These are phyloP conservation scores for Metschnikowia dekortorum DNA, from an alignment of 805 yeast species.

Conservation along the genomic window DNA sequence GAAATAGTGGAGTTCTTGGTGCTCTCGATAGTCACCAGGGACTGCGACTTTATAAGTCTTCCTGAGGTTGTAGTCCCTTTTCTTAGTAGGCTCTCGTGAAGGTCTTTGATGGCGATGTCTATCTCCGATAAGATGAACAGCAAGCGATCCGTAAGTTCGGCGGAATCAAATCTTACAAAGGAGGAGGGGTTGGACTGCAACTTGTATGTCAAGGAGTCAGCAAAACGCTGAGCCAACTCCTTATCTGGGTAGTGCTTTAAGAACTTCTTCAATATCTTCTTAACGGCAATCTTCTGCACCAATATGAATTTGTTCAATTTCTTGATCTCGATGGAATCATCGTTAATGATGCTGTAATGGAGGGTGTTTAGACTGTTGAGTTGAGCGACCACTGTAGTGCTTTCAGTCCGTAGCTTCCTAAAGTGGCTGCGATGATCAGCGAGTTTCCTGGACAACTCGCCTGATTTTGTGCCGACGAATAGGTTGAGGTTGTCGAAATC, in stretches of 20 bases:
- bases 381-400: slow-evolving; percentile 7
- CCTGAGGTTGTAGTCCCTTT: slow-evolving; percentile 1
- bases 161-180: slow-evolving; percentile 57
- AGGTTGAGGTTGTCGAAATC: slow-evolving; percentile 59
- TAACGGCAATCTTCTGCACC: slow-evolving; percentile 68
- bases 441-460: slow-evolving; percentile 56
- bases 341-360: slow-evolving; percentile 33
- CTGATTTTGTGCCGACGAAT: slow-evolving; percentile 63
- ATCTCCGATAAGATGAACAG: slow-evolving; percentile 12
- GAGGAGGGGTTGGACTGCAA: slow-evolving; percentile 46
- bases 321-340: slow-evolving; percentile 47
- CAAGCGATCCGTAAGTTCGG: slow-evolving; percentile 53
- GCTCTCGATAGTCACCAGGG: slow-evolving; percentile 10
- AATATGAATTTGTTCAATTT: slow-evolving; percentile 65
- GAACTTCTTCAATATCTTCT: slow-evolving; percentile 71
- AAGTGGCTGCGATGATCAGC: slow-evolving; percentile 23
- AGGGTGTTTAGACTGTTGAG: slow-evolving; percentile 24
- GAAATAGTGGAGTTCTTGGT: slow-evolving; percentile 5
- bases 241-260: slow-evolving; percentile 38
- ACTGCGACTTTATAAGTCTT: slow-evolving; percentile 4
- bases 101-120: slow-evolving; percentile 12
- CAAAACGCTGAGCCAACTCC: slow-evolving; percentile 20
- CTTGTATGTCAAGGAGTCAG: slow-evolving; percentile 32
- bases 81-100: slow-evolving; percentile 12
- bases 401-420: slow-evolving; percentile 6